Percentiles rank a stretch among this genome's conserved stretches.
These are phyloP conservation scores for Scheffersomyces parashehatae DNA, from an alignment of 1,139 yeast species.

Conservation along the genomic window DNA sequence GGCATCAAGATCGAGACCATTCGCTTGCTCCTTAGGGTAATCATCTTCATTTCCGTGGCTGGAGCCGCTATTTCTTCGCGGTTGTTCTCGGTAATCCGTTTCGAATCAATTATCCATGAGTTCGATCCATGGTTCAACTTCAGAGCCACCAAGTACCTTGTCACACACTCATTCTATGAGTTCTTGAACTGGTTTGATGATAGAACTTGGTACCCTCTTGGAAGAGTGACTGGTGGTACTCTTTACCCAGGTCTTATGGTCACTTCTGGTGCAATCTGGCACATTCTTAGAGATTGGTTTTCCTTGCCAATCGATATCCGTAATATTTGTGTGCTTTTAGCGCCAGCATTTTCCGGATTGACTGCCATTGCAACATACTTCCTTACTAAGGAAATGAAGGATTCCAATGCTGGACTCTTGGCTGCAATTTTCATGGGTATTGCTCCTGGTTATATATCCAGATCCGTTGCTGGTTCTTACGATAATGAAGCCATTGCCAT, in stretches of 20 bases:
- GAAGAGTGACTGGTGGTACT: slow-evolving; percentile 99
- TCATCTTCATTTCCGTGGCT: slow-evolving; percentile 70
- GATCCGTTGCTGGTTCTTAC: slow-evolving; percentile 98
- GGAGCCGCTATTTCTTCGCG: slow-evolving; percentile 93
- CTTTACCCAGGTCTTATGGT: slow-evolving; percentile 98
- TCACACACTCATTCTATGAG: slow-evolving; percentile 79
- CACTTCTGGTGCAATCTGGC: slow-evolving; percentile 89
- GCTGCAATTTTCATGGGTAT: slow-evolving; percentile 96
- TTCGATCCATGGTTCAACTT: slow-evolving; percentile 99
- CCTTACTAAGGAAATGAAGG: slow-evolving; percentile 88
- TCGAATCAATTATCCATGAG: slow-evolving; percentile 96
- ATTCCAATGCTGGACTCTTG: slow-evolving; percentile 83
- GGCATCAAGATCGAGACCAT: slow-evolving; percentile 43
- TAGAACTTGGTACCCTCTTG: slow-evolving; percentile 98
- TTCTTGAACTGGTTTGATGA: slow-evolving; percentile 98
- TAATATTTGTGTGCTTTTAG: slow-evolving; percentile 92
- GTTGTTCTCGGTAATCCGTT: slow-evolving; percentile 75
- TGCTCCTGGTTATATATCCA: slow-evolving; percentile 97
- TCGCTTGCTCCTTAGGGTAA: slow-evolving; percentile 55
- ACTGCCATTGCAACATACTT: slow-evolving; percentile 93
- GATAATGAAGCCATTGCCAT: slow-evolving; percentile 99
- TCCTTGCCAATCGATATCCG: slow-evolving; percentile 91
- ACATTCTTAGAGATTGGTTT: slow-evolving; percentile 58
- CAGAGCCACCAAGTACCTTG: slow-evolving; percentile 90
- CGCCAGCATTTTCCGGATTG: slow-evolving; percentile 93